Conservation (phyloP, 2,329 filamentous ascomycete genomes). For the Zarea fungicola region DNA sequence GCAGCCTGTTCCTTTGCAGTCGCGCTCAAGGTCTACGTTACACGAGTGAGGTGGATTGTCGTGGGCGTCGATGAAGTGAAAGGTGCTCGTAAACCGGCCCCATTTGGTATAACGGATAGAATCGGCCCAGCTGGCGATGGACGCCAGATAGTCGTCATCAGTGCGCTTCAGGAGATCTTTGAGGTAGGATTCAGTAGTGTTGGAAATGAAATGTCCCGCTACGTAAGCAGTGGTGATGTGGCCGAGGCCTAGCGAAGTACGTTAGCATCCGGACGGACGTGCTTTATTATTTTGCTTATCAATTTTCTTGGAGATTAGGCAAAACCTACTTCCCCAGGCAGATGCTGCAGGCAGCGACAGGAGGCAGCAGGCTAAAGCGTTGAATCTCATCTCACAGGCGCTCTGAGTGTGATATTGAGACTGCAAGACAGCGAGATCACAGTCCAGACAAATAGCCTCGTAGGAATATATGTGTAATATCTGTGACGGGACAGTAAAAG, state of each 20-base stretch:
- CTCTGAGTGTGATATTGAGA: neutral
- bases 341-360: slow-evolving; percentile 10
- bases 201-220: slow-evolving; percentile 54
- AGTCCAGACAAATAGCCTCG: neutral
- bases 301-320: no score
- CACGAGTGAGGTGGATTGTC: slow-evolving; percentile 55
- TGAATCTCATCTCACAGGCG: slow-evolving; percentile 4
- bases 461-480: neutral
- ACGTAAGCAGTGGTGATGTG: slow-evolving; percentile 63
- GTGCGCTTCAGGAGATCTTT: slow-evolving; percentile 51
- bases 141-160: slow-evolving; percentile 54
- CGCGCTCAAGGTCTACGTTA: slow-evolving; percentile 52
- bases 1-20: slow-evolving; percentile 59
- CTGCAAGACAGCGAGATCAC: neutral
- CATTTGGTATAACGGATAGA: slow-evolving; percentile 59
- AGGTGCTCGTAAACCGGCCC: slow-evolving; percentile 55
- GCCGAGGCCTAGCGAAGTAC: slow-evolving; percentile 45
- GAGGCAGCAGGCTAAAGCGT: slow-evolving; percentile 4
- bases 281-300: neutral
- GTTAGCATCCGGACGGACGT: neutral
- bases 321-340: slow-evolving; percentile 38
- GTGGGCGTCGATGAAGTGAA: slow-evolving; percentile 66
- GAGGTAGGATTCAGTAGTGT: slow-evolving; percentile 51
- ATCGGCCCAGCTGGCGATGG: slow-evolving; percentile 63
- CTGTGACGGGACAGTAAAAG: neutral